Evolutionary conservation across 2,329 filamentous ascomycete genomes (phyloP).

Genomic region (Dothistroma pini): DNA sequence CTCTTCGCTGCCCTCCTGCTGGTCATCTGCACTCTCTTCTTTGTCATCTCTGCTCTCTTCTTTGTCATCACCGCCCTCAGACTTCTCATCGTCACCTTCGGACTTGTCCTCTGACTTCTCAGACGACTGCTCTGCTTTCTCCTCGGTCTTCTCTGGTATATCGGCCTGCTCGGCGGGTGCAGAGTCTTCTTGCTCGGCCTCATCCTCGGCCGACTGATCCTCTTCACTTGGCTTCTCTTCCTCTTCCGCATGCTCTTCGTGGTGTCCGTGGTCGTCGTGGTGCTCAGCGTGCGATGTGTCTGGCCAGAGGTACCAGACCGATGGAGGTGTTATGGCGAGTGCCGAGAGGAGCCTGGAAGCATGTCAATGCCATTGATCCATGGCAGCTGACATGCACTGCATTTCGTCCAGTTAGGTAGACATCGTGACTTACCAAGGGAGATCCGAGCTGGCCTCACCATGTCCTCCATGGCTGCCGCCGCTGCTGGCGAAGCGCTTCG

Average conservation of each 20-base stretch:
- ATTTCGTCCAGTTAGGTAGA: neutral
- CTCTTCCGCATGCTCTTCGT: slow-evolving; percentile 20
- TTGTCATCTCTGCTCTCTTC: slow-evolving; percentile 1
- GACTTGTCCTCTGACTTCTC: slow-evolving; percentile 25
- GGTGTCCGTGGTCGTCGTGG: slow-evolving; percentile 36
- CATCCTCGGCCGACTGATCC: slow-evolving; percentile 21
- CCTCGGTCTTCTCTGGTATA: slow-evolving; percentile 17
- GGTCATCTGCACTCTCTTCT: slow-evolving; percentile 22
- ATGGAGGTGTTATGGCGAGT: slow-evolving; percentile 38
- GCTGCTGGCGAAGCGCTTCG: slow-evolving; percentile 29
- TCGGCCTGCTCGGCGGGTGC: slow-evolving; percentile 18
- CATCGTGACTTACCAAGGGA: slow-evolving; percentile 27
- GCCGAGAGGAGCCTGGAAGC: slow-evolving; percentile 37
- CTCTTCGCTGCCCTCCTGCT: slow-evolving; percentile 11
- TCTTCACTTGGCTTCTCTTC: slow-evolving; percentile 21
- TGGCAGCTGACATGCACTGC: neutral
- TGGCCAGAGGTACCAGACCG: slow-evolving; percentile 32
- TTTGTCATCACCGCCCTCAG: slow-evolving; percentile 25
- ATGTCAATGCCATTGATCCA: slow-evolving; percentile 4
- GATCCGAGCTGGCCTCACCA: slow-evolving; percentile 25
- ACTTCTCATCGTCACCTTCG: neutral
- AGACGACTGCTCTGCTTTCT: slow-evolving; percentile 17
- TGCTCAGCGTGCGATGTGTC: slow-evolving; percentile 36
- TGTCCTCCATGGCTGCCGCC: slow-evolving; percentile 24
- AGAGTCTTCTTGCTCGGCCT: slow-evolving; percentile 16